Conservation (phyloP, 192 early-diverging fungal species). For the Coemansia sp. region DNA sequence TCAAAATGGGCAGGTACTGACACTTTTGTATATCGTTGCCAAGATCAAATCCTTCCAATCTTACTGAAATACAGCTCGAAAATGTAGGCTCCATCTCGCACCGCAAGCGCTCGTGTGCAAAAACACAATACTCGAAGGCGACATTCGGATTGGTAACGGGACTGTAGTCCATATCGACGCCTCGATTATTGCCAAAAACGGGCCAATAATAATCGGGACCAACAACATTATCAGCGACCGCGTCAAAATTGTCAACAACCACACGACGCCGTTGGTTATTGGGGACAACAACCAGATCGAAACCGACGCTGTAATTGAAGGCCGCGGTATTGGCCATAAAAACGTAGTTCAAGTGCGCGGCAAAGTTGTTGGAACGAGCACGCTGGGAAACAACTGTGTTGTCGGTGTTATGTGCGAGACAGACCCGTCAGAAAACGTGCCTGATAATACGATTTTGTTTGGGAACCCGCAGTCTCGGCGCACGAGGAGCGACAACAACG, state of each 20-base stretch:
- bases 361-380: slow-evolving; percentile 29
- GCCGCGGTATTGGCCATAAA: slow-evolving; percentile 46
- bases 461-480: slow-evolving; percentile 40
- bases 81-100: slow-evolving; percentile 41
- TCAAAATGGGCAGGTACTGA: slow-evolving; percentile 32
- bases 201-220: slow-evolving; percentile 49
- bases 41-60: background rate
- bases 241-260: slow-evolving; percentile 36
- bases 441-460: slow-evolving; percentile 50
- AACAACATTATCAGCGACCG: slow-evolving; percentile 54
- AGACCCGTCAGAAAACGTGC: slow-evolving; percentile 29
- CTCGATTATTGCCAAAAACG: slow-evolving; percentile 45
- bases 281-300: slow-evolving; percentile 52
- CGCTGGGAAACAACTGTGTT: slow-evolving; percentile 52
- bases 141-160: slow-evolving; percentile 46
- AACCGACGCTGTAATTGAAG: slow-evolving; percentile 39
- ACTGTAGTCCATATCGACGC: slow-evolving; percentile 51
- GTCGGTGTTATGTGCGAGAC: slow-evolving; percentile 38
- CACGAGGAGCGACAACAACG: slow-evolving; percentile 21
- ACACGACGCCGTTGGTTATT: slow-evolving; percentile 36
- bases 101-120: slow-evolving; percentile 50
- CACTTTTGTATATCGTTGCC: background rate
- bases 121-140: slow-evolving; percentile 44
- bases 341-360: slow-evolving; percentile 43
- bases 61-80: background rate